Base-by-base conservation (phyloP, 139 green algal genomes). In the Parachlorella kessleri region DNA sequence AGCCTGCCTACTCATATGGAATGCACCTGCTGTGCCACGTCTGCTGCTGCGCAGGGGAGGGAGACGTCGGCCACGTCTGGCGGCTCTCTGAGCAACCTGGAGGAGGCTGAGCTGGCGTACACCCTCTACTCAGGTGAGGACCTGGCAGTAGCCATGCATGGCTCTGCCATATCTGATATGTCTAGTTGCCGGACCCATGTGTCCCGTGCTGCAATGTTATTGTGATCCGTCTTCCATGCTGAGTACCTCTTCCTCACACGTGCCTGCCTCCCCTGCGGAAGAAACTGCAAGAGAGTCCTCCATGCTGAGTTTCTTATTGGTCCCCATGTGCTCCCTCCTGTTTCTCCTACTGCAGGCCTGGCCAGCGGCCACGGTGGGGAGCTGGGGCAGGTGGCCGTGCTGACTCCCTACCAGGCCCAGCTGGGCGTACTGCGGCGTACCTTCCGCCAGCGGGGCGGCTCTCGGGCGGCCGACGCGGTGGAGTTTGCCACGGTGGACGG, bases 391-490 rank as follows among this genome's bases (percentile, higher is more conserved):
- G 87, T 88, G 8, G 93, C 92, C 24, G 82, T 97, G 4, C 83
- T 97, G 39, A 95, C 93, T 6, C 93, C 93, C 0, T 97, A 97
- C 84, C 82, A 84, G 5, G 93, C 83, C 9, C 93, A 97, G 84
- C 82, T 91, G 55, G 18, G 48, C 3, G 55, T 84, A 71, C 64
- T 77, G 55, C 42, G 32, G 6, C 80, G 59, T 35, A 69, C 66
- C 48, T 75, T 76, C 40, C 32, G 75, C 8, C 37, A 82, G 41
- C 53, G 66, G 35, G 68, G 78, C 42, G 75, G 55, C 33, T 18
- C 38, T 70, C 36, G 77, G 75, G 70, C 65, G 10, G 71, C 48
- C 28, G 79, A 72, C 2, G n/a, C 53, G 8, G 48, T 73, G n/a
- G 42, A 67, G 33, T 71, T 66, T 30, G 68, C 38, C 4, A 88